Base-by-base conservation (phyloP, 306 rosid genomes). In the Castanopsis chinensis region DNA sequence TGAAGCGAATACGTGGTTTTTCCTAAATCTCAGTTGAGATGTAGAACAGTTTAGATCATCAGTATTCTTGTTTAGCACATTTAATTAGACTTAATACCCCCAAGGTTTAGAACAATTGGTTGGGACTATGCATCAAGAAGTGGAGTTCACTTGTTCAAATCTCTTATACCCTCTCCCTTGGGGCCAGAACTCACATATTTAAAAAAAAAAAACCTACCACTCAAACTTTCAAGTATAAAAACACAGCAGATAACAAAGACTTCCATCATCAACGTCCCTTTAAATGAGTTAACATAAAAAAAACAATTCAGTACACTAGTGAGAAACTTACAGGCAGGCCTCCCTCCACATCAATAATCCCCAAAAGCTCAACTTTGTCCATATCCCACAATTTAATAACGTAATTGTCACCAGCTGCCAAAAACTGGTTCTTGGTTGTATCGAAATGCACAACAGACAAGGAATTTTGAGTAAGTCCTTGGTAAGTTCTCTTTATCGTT, bases 351-450 rank as follows among this genome's bases (percentile, higher is more conserved):
- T 52, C 75, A 9, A 53, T 79, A 55, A 71, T 53, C 21, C 35
- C 21, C 85, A 71, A 74, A 3, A 79, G 80, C 71, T 81, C 63
- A 49, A 35, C 71, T 25, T 68, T 79, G 73, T 88, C 88, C 91
- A 88, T 83, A 25, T 79, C 78, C 91, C 91, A 88, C 74, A 72
- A 83, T 58, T 86, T 88, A 53, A 86, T 18, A 49, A 35, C 61
- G 63, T 70, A 71, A 4, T 86, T 82, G 71, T 88, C 86, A 25
- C 89, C 89, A 65, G 73, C 89, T 23, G 79, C 89, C 82, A 88
- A 86, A 73, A 76, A 9, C 28, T 18, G 83, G 21, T 80, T 68
- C 25, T 71, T 52, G 8, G 80, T 67, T 3, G 85, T 79, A 78
- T 83, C 86, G 67, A 88, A 88, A 1, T 77, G 75, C 63, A 86